Percentiles rank a stretch among this genome's conserved stretches.
Evolutionary conservation across 257 asterid genomes (phyloP).

Genomic region (Echium plantagineum): DNA sequence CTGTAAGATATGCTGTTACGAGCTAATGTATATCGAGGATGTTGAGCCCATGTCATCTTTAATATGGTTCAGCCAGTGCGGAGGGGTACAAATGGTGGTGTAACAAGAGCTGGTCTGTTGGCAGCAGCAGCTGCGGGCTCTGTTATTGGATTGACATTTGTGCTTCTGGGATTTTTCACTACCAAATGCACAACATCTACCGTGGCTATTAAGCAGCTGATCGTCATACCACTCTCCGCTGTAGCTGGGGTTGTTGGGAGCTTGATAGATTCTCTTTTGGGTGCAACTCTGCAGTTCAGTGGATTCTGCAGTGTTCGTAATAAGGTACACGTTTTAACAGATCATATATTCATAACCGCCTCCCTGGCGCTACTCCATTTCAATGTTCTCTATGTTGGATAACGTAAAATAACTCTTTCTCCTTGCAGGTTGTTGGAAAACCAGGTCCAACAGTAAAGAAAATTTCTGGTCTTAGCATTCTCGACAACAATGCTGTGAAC

Average conservation of each 20-base stretch:
- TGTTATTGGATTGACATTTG: conserved; percentile 64
- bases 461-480: conserved; percentile 66
- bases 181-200: conserved; percentile 37
- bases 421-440: conserved; percentile 76
- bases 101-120: conserved; percentile 68
- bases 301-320: conserved; percentile 85
- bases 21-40: not conserved
- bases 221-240: conserved; percentile 69
- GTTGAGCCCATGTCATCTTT: conserved; percentile 1
- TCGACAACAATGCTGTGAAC: conserved; percentile 85
- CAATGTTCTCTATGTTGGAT: not conserved
- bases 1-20: not conserved
- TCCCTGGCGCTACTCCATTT: not conserved
- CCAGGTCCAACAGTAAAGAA: conserved; percentile 85
- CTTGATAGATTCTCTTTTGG: conserved; percentile 71
- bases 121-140: conserved; percentile 86
- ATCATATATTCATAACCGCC: not conserved
- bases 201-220: conserved; percentile 54
- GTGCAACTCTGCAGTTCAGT: conserved; percentile 92
- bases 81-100: conserved; percentile 95
- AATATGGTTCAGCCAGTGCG: conserved; percentile 54
- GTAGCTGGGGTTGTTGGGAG: conserved; percentile 82
- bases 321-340: conserved; percentile 35
- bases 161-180: conserved; percentile 53
- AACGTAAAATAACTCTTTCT: conserved; percentile 5